Percentiles rank a stretch among this genome's conserved stretches.
Conservation (phyloP, 2,329 filamentous ascomycete species). For the Botryotinia narcissicola region DNA sequence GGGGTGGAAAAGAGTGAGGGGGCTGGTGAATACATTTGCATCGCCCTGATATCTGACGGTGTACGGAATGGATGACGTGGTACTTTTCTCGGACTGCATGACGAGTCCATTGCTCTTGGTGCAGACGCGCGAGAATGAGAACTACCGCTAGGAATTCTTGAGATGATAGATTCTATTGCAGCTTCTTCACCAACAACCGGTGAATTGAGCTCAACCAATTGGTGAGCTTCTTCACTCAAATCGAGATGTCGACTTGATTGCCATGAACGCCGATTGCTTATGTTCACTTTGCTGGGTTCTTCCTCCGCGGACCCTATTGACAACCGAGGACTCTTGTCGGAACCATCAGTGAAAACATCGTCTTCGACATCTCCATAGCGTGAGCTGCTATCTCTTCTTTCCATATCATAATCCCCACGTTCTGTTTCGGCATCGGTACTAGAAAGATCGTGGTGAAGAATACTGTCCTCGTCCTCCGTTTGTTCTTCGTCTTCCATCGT, state of each 20-base stretch:
- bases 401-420: conserved; percentile 8
- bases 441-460: conserved; percentile 14
- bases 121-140: conserved; percentile 31
- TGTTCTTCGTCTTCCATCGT: conserved; percentile 28
- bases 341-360: conserved; percentile 37
- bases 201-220: conserved; percentile 32
- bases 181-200: conserved; percentile 36
- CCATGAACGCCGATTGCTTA: conserved; percentile 15
- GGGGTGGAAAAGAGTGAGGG: conserved; percentile 56
- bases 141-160: conserved; percentile 40
- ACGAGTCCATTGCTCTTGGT: conserved; percentile 39
- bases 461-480: conserved; percentile 12
- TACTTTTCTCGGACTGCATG: conserved; percentile 50
- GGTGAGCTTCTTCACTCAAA: conserved; percentile 20
- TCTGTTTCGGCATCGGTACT: conserved; percentile 13
- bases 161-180: conserved; percentile 45
- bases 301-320: conserved; percentile 37
- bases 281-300: neutral
- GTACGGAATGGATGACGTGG: conserved; percentile 66
- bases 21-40: conserved; percentile 69
- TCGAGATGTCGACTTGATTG: conserved; percentile 6
- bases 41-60: conserved; percentile 64
- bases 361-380: conserved; percentile 39
- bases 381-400: conserved; percentile 35
- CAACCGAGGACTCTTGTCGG: conserved; percentile 29